Evolutionary conservation across 1,284 basidiomycete species (phyloP), one percentile per base, ranked within the genome.

Genomic region (Sphaerobolus stellatus): DNA sequence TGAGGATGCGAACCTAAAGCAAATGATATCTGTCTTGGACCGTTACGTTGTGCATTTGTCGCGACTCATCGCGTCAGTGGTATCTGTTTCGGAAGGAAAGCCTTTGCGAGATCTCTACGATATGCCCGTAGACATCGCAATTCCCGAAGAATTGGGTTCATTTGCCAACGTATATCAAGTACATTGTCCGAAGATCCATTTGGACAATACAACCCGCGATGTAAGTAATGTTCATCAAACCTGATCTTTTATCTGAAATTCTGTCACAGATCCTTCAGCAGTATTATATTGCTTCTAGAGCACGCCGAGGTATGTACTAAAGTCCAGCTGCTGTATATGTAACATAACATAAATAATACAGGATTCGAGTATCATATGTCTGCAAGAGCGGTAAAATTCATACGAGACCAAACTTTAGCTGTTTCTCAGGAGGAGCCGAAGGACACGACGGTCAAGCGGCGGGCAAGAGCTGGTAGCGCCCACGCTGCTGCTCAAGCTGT

Each of bases 151-250:
- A 64, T 90, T 90, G 82, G 81, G 81, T 1, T 82, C 86, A 61
- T 96, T 97, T 69, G 86, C 92, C 67, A 92, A 96, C 62, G 93
- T 95, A 20, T 91, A 94, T 66, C 90, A 97, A 64, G 79, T 95
- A 9, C 94, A 98, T 72, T 89, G 84, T 58, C 94, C 94, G 0
- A 88, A 86, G 49, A 79, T 97, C 44, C 87, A 87, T 65, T 79
- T 94, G 72, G 89, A 89, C 65, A 14, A 88, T 87, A 84, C 81
- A 84, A 57, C 86, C 86, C 0, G 82, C 79, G 1, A 71, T 84
- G 72, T 68, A 41, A 18, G 65, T 60, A 31, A 22, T 43, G 14
- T 28, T 54, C 22, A 20, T 29, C n/a, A 20, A 5, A 1, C 31
- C 48, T 5, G 5, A 24, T 14, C n/a, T 22, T 33, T 9, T 47